Percentiles rank a stretch among this genome's conserved stretches.
Evolutionary conservation across 805 yeast species (phyloP).

Genomic region (Pichia occidentalis): DNA sequence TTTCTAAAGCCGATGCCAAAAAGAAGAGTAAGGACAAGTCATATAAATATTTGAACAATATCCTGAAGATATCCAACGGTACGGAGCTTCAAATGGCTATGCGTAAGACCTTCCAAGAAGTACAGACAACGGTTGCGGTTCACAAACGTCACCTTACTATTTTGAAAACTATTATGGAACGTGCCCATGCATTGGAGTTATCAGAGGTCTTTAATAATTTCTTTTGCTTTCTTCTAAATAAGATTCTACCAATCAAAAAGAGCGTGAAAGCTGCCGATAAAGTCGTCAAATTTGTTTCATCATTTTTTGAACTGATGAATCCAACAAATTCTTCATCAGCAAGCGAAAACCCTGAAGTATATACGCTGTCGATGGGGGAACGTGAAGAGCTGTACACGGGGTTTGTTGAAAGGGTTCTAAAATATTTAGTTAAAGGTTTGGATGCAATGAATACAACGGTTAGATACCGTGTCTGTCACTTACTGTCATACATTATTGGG

Average conservation of each 20-base stretch:
- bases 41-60: conserved; percentile 4
- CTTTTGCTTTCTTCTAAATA: conserved; percentile 58
- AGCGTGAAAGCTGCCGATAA: conserved; percentile 70
- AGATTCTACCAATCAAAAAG: conserved; percentile 60
- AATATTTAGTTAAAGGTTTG: conserved; percentile 69
- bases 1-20: conserved; percentile 5
- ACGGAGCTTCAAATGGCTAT: conserved; percentile 39
- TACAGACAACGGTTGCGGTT: conserved; percentile 66
- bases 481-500: conserved; percentile 64
- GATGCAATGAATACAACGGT: conserved; percentile 73
- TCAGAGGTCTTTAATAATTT: conserved; percentile 54
- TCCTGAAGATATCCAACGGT: background rate
- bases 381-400: conserved; percentile 36
- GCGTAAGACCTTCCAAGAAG: conserved; percentile 71
- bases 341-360: conserved; percentile 30
- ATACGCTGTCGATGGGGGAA: conserved; percentile 25
- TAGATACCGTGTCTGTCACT: conserved; percentile 71
- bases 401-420: conserved; percentile 55
- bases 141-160: conserved; percentile 69
- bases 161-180: conserved; percentile 49
- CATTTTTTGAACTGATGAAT: conserved; percentile 46
- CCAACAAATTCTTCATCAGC: conserved; percentile 20
- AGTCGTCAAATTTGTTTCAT: conserved; percentile 60
- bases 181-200: conserved; percentile 44
- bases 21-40: background rate